Percentiles rank a stretch among this genome's conserved stretches.
Conservation (phyloP, 345 rosid genomes). For the Trapa bicornis region DNA sequence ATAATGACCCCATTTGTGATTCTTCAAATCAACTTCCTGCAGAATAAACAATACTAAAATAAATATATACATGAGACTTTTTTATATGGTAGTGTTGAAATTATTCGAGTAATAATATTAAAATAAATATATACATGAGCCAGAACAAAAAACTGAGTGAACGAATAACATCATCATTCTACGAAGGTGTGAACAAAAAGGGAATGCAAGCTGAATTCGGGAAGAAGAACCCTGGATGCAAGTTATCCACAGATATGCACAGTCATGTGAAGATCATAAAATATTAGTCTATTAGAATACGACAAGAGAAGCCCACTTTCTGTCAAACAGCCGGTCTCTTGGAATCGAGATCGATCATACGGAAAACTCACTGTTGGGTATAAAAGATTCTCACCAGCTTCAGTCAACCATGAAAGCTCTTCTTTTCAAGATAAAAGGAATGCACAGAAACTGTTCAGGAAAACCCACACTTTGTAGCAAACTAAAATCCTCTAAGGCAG, state of each 20-base stretch:
- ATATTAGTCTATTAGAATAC: not conserved
- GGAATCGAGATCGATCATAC: too few relatives aligned
- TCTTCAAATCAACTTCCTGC: conserved; percentile 83
- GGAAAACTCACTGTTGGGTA: not conserved
- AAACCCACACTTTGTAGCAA: not conserved
- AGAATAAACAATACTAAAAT: conserved; percentile 5
- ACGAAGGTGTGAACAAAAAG: not conserved
- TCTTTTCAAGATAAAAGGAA: not conserved
- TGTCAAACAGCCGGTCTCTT: not conserved
- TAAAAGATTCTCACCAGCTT: not conserved
- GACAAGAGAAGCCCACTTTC: not conserved
- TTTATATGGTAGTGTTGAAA: too few relatives aligned
- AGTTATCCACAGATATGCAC: not conserved
- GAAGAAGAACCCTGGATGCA: not conserved
- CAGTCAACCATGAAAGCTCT: not conserved
- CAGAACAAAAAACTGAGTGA: not conserved
- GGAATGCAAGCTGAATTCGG: not conserved
- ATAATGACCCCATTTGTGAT: conserved; percentile 93
- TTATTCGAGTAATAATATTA: too few relatives aligned
- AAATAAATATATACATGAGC: not conserved
- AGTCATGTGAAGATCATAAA: not conserved
- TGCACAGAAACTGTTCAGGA: not conserved
- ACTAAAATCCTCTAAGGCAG: not conserved
- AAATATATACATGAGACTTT: too few relatives aligned
- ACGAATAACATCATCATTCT: not conserved